Evolutionary conservation across 148 eudicot genomes (phyloP).

Genomic region (Euryodendron excelsum): DNA sequence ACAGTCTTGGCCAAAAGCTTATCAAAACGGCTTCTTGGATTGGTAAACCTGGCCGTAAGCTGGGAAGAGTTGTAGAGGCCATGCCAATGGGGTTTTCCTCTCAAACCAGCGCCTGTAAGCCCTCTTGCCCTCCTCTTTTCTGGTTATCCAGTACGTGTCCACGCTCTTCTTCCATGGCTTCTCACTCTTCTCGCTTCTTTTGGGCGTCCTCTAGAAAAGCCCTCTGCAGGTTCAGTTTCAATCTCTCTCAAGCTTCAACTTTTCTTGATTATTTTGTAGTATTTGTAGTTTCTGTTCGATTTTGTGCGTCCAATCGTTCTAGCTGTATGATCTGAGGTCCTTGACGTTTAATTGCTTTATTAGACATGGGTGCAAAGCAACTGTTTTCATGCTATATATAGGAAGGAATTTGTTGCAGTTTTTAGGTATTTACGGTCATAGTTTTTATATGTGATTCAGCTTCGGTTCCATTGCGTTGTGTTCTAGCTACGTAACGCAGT

Average conservation of each 20-base stretch:
- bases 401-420: background rate
- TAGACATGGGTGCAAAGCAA: background rate
- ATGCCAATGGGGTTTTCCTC: constrained; percentile 45
- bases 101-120: constrained; percentile 37
- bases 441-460: background rate
- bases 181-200: constrained; percentile 17
- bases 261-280: background rate
- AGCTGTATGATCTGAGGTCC: background rate
- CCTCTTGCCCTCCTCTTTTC: constrained; percentile 39
- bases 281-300: background rate
- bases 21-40: constrained; percentile 57
- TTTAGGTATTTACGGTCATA: background rate
- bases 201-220: constrained; percentile 23
- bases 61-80: constrained; percentile 40
- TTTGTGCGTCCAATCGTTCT: background rate
- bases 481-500: background rate
- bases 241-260: background rate
- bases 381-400: background rate
- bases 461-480: background rate
- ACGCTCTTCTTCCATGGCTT: constrained; percentile 16
- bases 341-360: background rate
- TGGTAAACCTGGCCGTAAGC: constrained; percentile 31
- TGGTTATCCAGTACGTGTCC: constrained; percentile 32
- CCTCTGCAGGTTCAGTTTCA: constrained; percentile 29
- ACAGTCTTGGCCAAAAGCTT: background rate